Percentiles rank a stretch among this genome's conserved stretches.
These are phyloP conservation scores for Boeremia lycopersici DNA, from an alignment of 2,329 filamentous ascomycete species.

Conservation along the genomic window DNA sequence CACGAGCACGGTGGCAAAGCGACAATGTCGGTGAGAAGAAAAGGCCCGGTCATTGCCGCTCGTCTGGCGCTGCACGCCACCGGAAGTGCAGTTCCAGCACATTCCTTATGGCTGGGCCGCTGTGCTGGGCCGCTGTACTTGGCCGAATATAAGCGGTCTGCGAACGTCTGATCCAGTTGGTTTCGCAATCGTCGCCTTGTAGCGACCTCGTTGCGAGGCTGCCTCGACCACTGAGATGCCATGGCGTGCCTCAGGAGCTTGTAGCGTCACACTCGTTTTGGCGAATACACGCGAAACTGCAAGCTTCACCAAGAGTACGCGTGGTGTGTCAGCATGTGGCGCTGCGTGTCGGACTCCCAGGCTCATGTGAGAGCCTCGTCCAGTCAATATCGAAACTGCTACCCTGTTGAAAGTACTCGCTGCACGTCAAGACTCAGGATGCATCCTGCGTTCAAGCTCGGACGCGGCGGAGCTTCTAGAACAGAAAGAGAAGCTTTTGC, in stretches of 20 bases:
- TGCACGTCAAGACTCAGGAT: neutral
- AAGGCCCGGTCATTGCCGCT: conserved; percentile 12
- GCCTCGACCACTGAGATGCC: neutral
- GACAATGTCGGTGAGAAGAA: conserved; percentile 13
- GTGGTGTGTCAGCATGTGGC: neutral
- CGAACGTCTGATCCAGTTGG: conserved; percentile 3
- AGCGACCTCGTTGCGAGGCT: conserved; percentile 12
- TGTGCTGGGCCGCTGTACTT: conserved; percentile 11
- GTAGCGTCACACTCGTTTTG: neutral
- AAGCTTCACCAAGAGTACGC: conserved; percentile 1
- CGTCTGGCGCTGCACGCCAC: conserved; percentile 4
- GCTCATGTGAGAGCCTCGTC: neutral
- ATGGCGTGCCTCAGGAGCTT: neutral
- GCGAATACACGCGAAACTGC: neutral
- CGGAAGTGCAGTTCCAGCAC: conserved; percentile 10
- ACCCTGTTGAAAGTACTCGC: neutral
- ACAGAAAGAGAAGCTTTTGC: conserved; percentile 7
- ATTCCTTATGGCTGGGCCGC: conserved; percentile 12
- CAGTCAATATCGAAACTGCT: neutral
- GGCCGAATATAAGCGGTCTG: conserved; percentile 16
- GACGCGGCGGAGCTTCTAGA: conserved; percentile 16
- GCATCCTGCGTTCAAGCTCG: neutral
- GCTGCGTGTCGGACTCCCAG: neutral
- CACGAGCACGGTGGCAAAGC: conserved; percentile 11
- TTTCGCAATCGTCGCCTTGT: conserved; percentile 14